Evolutionary conservation across 108 stramenopile species (phyloP).

Genomic region (Fragilariopsis cylindrus): DNA sequence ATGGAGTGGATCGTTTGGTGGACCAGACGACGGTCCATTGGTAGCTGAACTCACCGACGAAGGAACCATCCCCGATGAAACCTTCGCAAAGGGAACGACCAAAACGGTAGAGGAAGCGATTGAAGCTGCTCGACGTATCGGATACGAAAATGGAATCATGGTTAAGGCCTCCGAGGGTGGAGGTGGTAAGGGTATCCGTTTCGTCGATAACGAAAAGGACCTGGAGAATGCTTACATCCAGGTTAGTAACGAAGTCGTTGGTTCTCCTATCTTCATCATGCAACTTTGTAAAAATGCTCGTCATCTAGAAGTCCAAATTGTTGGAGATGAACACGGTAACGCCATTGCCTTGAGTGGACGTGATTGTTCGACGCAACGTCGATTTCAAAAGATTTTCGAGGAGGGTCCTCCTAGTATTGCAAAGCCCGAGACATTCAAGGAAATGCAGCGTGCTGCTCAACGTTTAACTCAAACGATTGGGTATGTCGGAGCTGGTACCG

Average conservation of each 20-base stretch:
- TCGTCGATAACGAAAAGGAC: constrained; percentile 89
- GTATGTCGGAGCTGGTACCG: constrained; percentile 98
- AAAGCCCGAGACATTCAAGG: constrained; percentile 81
- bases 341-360: constrained; percentile 95
- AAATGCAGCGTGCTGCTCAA: constrained; percentile 95
- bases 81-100: constrained; percentile 91
- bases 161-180: constrained; percentile 99
- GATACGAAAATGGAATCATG: constrained; percentile 97
- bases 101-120: constrained; percentile 92
- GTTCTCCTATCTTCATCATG: constrained; percentile 97
- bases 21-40: constrained; percentile 90
- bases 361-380: constrained; percentile 98
- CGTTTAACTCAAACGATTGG: constrained; percentile 94
- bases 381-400: constrained; percentile 99
- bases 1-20: constrained; percentile 93
- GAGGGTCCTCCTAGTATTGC: constrained; percentile 94
- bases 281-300: constrained; percentile 97
- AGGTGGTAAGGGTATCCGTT: constrained; percentile 99
- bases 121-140: constrained; percentile 87
- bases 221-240: constrained; percentile 83
- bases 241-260: constrained; percentile 93
- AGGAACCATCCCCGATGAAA: constrained; percentile 94
- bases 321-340: constrained; percentile 97
- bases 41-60: constrained; percentile 89
- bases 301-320: constrained; percentile 98